phyloP scores from a whole-genome alignment of 2,329 filamentous ascomycete genomes.

The Sclerotinia subarctica region DNA sequence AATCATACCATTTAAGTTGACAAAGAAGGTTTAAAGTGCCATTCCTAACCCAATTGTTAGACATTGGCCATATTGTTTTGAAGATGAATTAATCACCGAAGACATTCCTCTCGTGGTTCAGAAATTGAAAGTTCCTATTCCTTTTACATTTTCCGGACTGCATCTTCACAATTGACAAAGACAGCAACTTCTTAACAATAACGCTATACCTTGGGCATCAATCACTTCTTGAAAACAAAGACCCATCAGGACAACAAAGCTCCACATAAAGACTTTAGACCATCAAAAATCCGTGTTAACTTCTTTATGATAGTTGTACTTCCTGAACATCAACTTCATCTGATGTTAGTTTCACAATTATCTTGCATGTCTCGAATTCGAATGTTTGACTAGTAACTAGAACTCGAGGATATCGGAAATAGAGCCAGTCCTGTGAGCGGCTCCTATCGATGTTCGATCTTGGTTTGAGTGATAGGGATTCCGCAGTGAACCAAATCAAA shows the following conservation, averaged over 20 bases:
- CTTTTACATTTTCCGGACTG: not conserved
- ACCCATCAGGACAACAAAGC: not conserved
- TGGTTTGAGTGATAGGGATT: not conserved
- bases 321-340: not conserved
- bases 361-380: not conserved
- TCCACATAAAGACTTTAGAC: not conserved
- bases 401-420: too few species aligned
- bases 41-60: too few species aligned
- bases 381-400: not conserved
- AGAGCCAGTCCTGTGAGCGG: not conserved
- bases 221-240: not conserved
- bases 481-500: not conserved
- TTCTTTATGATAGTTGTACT: not conserved
- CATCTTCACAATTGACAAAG: not conserved
- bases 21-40: too few species aligned
- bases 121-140: not conserved
- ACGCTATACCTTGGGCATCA: constrained; percentile 11
- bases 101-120: too few species aligned
- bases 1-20: too few species aligned
- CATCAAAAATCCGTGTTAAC: not conserved
- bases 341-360: not conserved
- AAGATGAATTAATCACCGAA: too few species aligned
- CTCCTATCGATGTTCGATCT: not conserved
- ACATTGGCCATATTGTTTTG: too few species aligned
- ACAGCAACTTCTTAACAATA: not conserved